These are phyloP conservation scores for Rhynchosporium secalis DNA, from an alignment of 2,329 filamentous ascomycete genomes.

Conservation along the genomic window DNA sequence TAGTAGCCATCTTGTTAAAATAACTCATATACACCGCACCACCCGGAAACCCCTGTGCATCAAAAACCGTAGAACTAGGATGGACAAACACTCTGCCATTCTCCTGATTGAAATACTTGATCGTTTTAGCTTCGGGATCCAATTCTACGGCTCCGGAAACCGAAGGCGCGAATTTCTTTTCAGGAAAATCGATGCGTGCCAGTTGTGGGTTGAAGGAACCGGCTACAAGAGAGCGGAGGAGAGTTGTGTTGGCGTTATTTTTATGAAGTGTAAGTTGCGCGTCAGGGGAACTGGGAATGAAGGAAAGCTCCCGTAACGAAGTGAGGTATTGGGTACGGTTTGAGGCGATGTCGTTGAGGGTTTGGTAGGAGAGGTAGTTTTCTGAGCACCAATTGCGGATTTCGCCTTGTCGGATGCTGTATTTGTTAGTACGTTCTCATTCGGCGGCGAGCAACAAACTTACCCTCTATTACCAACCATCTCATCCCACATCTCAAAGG, in stretches of 20 bases:
- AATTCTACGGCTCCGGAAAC: slow-evolving; percentile 88
- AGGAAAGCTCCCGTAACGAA: slow-evolving; percentile 81
- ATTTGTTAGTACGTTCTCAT: slow-evolving; percentile 21
- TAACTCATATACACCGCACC: slow-evolving; percentile 81
- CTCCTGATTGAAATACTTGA: slow-evolving; percentile 89
- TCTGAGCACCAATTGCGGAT: slow-evolving; percentile 78
- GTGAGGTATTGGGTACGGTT: slow-evolving; percentile 84
- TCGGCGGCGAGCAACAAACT: not conserved
- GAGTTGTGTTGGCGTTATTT: slow-evolving; percentile 45
- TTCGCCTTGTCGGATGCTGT: slow-evolving; percentile 55
- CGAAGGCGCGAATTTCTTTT: slow-evolving; percentile 90
- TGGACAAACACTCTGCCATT: slow-evolving; percentile 91
- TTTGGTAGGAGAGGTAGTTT: slow-evolving; percentile 82
- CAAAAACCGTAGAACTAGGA: slow-evolving; percentile 83
- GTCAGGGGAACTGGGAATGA: slow-evolving; percentile 53
- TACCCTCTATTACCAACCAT: slow-evolving; percentile 56
- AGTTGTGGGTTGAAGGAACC: slow-evolving; percentile 71
- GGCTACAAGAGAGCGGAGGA: slow-evolving; percentile 44
- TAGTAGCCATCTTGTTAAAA: slow-evolving; percentile 88
- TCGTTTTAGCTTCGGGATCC: slow-evolving; percentile 86
- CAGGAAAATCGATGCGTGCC: slow-evolving; percentile 87
- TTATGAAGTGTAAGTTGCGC: slow-evolving; percentile 45
- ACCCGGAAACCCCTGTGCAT: slow-evolving; percentile 73
- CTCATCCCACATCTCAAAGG: slow-evolving; percentile 80
- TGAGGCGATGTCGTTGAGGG: slow-evolving; percentile 82